Evolutionary conservation across 176 grass and related monocot genomes (phyloP).

Genomic region (Pontederia crassipes): DNA sequence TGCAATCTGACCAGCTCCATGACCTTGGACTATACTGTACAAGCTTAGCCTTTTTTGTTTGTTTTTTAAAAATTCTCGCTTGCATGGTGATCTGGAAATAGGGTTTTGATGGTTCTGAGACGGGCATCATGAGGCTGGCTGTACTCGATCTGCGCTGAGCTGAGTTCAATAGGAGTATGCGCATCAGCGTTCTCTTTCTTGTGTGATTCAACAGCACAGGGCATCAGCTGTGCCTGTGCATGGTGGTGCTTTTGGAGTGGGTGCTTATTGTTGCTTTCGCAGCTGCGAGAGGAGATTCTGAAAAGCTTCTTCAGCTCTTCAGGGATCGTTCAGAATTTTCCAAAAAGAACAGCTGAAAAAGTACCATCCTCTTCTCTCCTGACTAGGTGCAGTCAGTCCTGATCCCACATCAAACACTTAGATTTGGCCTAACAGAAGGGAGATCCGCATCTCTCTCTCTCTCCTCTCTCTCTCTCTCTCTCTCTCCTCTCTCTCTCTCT

Average conservation of each 20-base stretch:
- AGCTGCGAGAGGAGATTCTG: constrained; percentile 2
- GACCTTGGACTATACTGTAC: not conserved
- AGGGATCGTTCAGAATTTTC: constrained; percentile 10
- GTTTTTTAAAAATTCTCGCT: no score
- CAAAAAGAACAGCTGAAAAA: constrained; percentile 13
- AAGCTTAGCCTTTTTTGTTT: not conserved
- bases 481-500: no score
- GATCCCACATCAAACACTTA: no score
- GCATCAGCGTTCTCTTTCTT: not conserved
- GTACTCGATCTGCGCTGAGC: no score
- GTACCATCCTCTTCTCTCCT: no score
- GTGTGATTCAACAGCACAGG: constrained; percentile 43
- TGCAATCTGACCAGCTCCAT: not conserved
- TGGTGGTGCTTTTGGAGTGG: constrained; percentile 13
- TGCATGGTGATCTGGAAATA: no score
- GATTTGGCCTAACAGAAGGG: no score
- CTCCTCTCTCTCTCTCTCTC: no score
- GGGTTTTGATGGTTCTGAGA: constrained; percentile 1
- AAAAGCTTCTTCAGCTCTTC: constrained; percentile 17
- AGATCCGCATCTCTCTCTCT: no score
- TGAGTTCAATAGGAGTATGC: no score
- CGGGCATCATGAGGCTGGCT: no score
- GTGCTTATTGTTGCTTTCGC: constrained; percentile 6
- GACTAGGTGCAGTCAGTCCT: no score
- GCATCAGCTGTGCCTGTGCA: constrained; percentile 1